These are phyloP conservation scores for Thelephora terrestris DNA, from an alignment of 1,284 basidiomycete genomes.

Conservation along the genomic window DNA sequence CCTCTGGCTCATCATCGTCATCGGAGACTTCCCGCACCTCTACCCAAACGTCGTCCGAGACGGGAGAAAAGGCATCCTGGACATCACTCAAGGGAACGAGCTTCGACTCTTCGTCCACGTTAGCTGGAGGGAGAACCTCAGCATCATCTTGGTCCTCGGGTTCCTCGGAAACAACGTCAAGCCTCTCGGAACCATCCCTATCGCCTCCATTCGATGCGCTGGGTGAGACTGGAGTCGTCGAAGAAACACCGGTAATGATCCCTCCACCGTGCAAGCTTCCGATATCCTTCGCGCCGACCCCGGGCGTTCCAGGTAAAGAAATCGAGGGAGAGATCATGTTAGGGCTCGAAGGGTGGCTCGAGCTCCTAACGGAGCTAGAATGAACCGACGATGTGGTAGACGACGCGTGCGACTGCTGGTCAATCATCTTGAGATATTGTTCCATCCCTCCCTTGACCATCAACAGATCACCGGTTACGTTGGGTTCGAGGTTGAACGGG, in stretches of 20 bases:
- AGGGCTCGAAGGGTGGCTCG: background rate
- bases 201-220: background rate
- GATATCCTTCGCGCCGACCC: too few relatives aligned
- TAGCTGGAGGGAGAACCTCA: background rate
- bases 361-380: background rate
- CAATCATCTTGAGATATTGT: slow-evolving; percentile 54
- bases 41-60: too few relatives aligned
- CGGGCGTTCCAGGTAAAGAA: too few relatives aligned
- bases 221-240: too few relatives aligned
- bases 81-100: too few relatives aligned
- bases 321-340: too few relatives aligned
- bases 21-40: too few relatives aligned
- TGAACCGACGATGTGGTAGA: background rate
- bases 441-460: slow-evolving; percentile 53
- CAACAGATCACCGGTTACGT: slow-evolving; percentile 45
- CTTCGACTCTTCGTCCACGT: too few relatives aligned
- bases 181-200: background rate
- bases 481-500: slow-evolving; percentile 60
- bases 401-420: slow-evolving; percentile 17
- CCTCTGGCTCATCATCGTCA: too few relatives aligned
- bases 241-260: background rate
- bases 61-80: too few relatives aligned
- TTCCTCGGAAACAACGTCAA: background rate
- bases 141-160: background rate
- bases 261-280: too few relatives aligned